Evolutionary conservation across 306 rosid species (phyloP).

Genomic region (Abrus precatorius): DNA sequence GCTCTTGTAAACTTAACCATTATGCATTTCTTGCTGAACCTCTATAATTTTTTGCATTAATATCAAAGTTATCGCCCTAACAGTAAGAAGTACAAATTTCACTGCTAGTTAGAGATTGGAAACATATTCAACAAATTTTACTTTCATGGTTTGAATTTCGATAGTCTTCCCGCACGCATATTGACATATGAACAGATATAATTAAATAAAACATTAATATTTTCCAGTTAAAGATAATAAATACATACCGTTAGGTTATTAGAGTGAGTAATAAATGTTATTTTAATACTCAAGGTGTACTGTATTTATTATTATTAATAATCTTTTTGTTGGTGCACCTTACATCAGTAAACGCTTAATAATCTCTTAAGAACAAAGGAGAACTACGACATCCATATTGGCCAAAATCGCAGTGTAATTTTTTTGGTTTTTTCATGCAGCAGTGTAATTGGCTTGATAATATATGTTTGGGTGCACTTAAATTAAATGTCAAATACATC

Average conservation of each 20-base stretch:
- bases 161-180: conserved; percentile 12
- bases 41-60: conserved; percentile 30
- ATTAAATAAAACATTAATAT: conserved; percentile 2
- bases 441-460: not conserved
- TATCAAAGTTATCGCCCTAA: conserved; percentile 23
- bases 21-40: conserved; percentile 3
- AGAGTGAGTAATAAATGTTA: conserved; percentile 5
- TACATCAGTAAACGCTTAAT: not conserved
- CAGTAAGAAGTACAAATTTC: not conserved
- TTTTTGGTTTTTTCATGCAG: too few relatives aligned
- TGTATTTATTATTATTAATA: not conserved
- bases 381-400: not conserved
- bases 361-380: not conserved
- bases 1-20: conserved; percentile 32
- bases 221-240: too few relatives aligned
- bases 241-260: not conserved
- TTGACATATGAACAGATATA: not conserved
- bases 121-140: conserved; percentile 18
- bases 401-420: not conserved
- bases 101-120: conserved; percentile 21
- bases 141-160: conserved; percentile 32
- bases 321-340: conserved; percentile 3
- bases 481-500: not conserved
- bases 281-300: not conserved
- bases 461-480: not conserved